Conservation (phyloP, 2,329 filamentous ascomycete genomes). For the Colletotrichum musae region DNA sequence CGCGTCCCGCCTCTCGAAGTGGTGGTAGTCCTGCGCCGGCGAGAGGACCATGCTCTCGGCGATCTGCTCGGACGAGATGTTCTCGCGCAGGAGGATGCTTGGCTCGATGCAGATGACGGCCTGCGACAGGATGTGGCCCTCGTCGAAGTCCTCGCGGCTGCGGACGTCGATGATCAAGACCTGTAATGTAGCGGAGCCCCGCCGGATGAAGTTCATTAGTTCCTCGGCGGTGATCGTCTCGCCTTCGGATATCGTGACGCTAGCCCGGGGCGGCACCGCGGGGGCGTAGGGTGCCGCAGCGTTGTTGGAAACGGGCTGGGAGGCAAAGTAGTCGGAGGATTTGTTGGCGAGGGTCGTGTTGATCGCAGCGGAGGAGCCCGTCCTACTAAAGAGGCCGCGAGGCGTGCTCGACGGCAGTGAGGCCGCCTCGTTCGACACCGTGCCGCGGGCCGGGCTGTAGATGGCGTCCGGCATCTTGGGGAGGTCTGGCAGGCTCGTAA, state of each 20-base stretch:
- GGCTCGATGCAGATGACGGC: slow-evolving; percentile 93
- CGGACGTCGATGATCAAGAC: slow-evolving; percentile 91
- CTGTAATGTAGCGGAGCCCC: slow-evolving; percentile 61
- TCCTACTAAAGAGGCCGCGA: slow-evolving; percentile 73
- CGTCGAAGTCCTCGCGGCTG: slow-evolving; percentile 83
- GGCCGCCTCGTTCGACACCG: slow-evolving; percentile 75
- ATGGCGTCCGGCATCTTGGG: slow-evolving; percentile 82
- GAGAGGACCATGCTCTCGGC: slow-evolving; percentile 79
- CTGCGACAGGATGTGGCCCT: slow-evolving; percentile 88
- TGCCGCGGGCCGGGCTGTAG: slow-evolving; percentile 83
- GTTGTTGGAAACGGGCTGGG: slow-evolving; percentile 45
- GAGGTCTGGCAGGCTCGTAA: slow-evolving; percentile 69
- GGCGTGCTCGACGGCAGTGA: slow-evolving; percentile 76
- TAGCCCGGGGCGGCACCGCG: slow-evolving; percentile 48
- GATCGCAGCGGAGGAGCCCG: slow-evolving; percentile 46
- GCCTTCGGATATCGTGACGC: slow-evolving; percentile 62
- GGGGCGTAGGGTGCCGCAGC: slow-evolving; percentile 42
- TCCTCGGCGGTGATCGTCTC: slow-evolving; percentile 76
- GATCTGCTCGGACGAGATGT: slow-evolving; percentile 73
- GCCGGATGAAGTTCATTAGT: slow-evolving; percentile 78
- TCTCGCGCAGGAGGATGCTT: slow-evolving; percentile 77
- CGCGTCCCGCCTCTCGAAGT: slow-evolving; percentile 80
- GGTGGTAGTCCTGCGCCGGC: slow-evolving; percentile 79
- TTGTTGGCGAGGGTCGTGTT: slow-evolving; percentile 46
- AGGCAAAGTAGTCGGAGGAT: slow-evolving; percentile 53